Base-by-base conservation (phyloP, 1,139 yeast genomes). In the Yamadazyma oceani region DNA sequence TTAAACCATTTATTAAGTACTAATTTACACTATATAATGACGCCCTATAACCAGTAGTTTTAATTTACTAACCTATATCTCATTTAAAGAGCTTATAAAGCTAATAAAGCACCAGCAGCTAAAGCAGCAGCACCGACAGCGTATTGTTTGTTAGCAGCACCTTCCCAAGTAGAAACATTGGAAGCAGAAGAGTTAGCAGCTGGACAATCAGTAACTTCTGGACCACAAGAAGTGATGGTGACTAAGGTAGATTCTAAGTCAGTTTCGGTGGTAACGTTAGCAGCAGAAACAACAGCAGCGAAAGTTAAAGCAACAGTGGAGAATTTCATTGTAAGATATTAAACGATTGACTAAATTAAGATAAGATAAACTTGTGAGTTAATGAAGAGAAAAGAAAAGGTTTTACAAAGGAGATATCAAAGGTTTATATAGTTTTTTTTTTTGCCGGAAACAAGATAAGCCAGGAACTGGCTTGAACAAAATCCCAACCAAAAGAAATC, bases 101-200 rank as follows among this genome's bases (percentile, higher is more conserved):
- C 75, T 58, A 70, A 68, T 58, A 69, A 66, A 64, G 75, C 75
- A 66, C 75, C 75, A 44, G 75, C 76, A 59, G 72, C 73, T 54
- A 69, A 56, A 54, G 73, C 75, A 55, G 68, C 74, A 54, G 67
- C 69, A 66, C 75, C 76, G 49, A 64, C 73, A 57, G 66, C 64
- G 56, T 46, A 58, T 54, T 58, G 62, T 54, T 50, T 63, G 48
- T 52, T 51, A 43, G 61, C 66, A 50, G 60, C 60, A 63, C 63
- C 73, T 52, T 58, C 67, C 61, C 52, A 66, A 45, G 67, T 55
- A 37, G 72, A 53, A 43, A 66, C 65, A 60, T 58, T 60, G 42
- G 62, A 58, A 40, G 55, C 53, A 43, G 60, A 48, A 42, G 54
- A 46, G 54, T 48, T 45, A 43, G 54, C 43, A 40, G 55, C 48